These are phyloP conservation scores for Epithele typhae DNA, from an alignment of 768 basidiomycete genomes.

Conservation along the genomic window DNA sequence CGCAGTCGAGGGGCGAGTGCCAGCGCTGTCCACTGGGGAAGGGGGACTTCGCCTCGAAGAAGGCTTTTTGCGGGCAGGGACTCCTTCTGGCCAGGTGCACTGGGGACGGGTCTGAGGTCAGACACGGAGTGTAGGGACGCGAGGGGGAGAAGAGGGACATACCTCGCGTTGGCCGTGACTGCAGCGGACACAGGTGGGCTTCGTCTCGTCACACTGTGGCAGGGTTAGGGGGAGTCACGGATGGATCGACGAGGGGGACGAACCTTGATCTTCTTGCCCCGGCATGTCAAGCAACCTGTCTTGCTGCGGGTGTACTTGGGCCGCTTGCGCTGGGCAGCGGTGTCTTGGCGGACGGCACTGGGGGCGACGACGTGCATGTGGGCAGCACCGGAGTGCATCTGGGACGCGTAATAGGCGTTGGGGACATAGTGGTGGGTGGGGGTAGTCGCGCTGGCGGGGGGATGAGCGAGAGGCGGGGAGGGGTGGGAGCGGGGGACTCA, in stretches of 20 bases:
- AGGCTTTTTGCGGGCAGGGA: constrained; percentile 68
- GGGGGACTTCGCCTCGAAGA: constrained; percentile 39
- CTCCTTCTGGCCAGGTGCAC: constrained; percentile 85
- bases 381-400: constrained; percentile 33
- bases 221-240: constrained; percentile 3
- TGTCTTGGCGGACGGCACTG: constrained; percentile 35
- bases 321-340: constrained; percentile 62
- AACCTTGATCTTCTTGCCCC: constrained; percentile 93
- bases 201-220: constrained; percentile 83
- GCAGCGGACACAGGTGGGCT: constrained; percentile 85
- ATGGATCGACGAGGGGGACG: neutral
- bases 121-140: neutral
- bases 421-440: constrained; percentile 25
- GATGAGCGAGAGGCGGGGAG: neutral
- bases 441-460: constrained; percentile 17
- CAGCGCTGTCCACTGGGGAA: constrained; percentile 41
- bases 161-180: constrained; percentile 83
- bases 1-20: constrained; percentile 69
- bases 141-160: constrained; percentile 21
- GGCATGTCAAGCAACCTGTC: constrained; percentile 91
- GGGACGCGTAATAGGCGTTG: constrained; percentile 18
- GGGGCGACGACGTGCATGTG: constrained; percentile 47
- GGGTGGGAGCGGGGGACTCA: constrained; percentile 18
- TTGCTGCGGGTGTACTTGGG: constrained; percentile 94
- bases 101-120: constrained; percentile 1